Base-by-base conservation (phyloP, 2,329 filamentous ascomycete genomes). In the Endoconidiophora polonica region DNA sequence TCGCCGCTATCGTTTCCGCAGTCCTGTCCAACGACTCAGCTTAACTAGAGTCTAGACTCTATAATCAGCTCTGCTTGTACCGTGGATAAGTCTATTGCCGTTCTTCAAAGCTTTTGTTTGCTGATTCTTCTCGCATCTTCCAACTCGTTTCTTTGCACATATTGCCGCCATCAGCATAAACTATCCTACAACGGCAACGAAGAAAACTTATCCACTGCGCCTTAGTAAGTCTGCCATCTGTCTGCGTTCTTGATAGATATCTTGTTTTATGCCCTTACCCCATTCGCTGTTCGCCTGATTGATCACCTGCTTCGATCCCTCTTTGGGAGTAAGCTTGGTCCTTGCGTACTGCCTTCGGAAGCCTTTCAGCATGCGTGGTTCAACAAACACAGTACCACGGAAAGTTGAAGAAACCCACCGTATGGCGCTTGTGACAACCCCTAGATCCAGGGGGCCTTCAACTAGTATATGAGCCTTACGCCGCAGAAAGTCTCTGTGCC, bases 401-500 rank as follows among this genome's bases (percentile, higher is more conserved):
- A 22, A n/a, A 38, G 33, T 29, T 37, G 37, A 46, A 18, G 29
- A 46, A 46, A 36, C 44, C 44, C 29, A 12, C 44, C 9, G 29
- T 33, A 33, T 33, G 29, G 29, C n/a, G 23, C n/a, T 20, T 46
- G 29, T 46, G 44, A 37, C 44, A 22, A 29, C 44, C 44, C 44
- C 44, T 46, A 23, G 36, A 39, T 23, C 44, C 22, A 46, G 20
- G 44, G 23, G 44, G 33, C 23, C 16, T 29, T 33, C 29, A 29
- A 23, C 24, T 3, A 29, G 29, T 9, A 33, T 33, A 2, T 33
- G 16, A 33, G 29, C 12, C 12, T 33, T 33, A 33, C 29, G 7
- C 29, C 7, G 29, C 29, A 33, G 29, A 33, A 33, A 33, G 29
- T 33, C 29, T 12, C 29, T 33, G 29, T 33, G 29, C 29, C 29